Evolutionary conservation across 2,329 filamentous ascomycete species (phyloP).

Genomic region (Aspergillus viridinutans): DNA sequence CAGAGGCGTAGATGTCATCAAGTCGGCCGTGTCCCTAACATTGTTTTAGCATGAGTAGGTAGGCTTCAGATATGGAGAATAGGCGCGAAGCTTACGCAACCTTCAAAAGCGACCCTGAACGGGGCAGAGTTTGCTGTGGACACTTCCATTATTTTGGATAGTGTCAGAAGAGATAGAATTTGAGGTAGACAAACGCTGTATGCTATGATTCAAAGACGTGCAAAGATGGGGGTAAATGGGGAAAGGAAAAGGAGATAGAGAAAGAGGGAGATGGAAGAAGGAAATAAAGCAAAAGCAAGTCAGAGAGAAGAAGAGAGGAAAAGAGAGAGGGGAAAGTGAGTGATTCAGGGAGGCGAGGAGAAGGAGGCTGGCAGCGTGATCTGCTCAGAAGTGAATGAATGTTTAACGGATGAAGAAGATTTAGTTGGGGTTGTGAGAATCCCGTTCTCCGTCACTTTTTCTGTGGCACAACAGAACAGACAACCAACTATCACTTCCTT

Average conservation of each 20-base stretch:
- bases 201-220: background rate
- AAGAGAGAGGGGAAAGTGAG: conserved; percentile 4
- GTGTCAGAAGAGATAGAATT: background rate
- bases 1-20: conserved; percentile 82
- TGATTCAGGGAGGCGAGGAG: conserved; percentile 6
- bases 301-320: conserved; percentile 1
- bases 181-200: background rate
- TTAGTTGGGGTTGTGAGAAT: background rate
- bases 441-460: background rate
- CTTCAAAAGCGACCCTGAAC: conserved; percentile 76
- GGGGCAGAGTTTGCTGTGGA: conserved; percentile 4
- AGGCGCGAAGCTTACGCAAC: conserved; percentile 61
- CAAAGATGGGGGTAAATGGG: background rate
- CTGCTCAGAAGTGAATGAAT: background rate
- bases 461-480: background rate
- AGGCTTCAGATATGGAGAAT: background rate
- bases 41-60: conserved; percentile 9
- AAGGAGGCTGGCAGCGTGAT: background rate
- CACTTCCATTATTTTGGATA: conserved; percentile 8
- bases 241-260: background rate
- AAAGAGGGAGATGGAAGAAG: conserved; percentile 1
- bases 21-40: conserved; percentile 81
- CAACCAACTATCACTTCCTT: background rate
- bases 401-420: background rate
- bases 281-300: background rate